Percentiles rank a stretch among this genome's conserved stretches.
Conservation (phyloP, 1,284 basidiomycete genomes). For the Vanrija pseudolonga region DNA sequence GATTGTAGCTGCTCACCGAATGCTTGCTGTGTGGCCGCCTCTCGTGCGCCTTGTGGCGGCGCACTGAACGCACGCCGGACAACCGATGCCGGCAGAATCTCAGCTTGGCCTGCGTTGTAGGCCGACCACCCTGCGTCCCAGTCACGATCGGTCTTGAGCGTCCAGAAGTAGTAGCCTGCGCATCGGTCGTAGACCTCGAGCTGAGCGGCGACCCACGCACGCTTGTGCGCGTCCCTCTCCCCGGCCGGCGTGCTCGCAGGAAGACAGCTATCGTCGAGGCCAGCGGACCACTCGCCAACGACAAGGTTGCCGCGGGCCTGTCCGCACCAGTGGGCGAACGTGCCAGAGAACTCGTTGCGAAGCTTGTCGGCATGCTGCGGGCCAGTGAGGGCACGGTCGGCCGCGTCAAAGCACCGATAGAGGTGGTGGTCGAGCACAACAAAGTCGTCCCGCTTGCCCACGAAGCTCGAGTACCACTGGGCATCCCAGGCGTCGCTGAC, state of each 20-base stretch:
- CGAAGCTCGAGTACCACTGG: conserved; percentile 61
- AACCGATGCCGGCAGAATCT: conserved; percentile 59
- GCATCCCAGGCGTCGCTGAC: conserved; percentile 76
- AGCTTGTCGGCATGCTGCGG: conserved; percentile 56
- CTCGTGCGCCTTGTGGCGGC: conserved; percentile 43
- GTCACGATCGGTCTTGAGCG: conserved; percentile 67
- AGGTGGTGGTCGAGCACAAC: conserved; percentile 77
- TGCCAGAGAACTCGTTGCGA: conserved; percentile 16
- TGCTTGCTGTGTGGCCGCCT: conserved; percentile 48
- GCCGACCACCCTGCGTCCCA: conserved; percentile 77
- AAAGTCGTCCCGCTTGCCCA: conserved; percentile 52
- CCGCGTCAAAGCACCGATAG: conserved; percentile 62
- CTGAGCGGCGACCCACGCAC: conserved; percentile 63
- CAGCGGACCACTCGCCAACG: conserved; percentile 81
- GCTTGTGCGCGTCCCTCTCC: conserved; percentile 53
- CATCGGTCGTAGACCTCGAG: conserved; percentile 66
- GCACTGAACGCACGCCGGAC: conserved; percentile 36
- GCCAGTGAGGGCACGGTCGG: conserved; percentile 59
- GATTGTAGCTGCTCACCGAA: conserved; percentile 46
- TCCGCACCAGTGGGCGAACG: conserved; percentile 11
- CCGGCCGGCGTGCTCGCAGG: conserved; percentile 52
- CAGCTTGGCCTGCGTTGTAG: conserved; percentile 62
- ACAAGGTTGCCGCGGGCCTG: conserved; percentile 60
- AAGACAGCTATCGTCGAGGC: conserved; percentile 65
- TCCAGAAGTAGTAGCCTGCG: conserved; percentile 85